Evolutionary conservation across 805 yeast species (phyloP), one percentile per base, ranked within the genome.

Genomic region (Zygotorulaspora sp.): DNA sequence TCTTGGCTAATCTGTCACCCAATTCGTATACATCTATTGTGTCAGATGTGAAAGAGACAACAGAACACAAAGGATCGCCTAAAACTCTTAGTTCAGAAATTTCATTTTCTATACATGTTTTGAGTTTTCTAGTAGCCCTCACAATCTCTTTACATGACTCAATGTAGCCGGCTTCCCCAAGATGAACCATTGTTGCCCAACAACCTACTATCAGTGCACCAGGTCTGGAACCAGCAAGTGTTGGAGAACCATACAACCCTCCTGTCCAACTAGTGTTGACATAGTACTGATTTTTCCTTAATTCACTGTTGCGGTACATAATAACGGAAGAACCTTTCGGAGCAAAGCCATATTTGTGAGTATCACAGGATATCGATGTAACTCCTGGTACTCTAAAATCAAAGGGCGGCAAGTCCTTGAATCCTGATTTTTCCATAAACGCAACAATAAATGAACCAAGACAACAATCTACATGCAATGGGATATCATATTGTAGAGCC

Each of bases 341-440:
- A 6, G 97, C 97, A 70, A 90, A 92, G 1, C 97, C 98, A 57
- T 90, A 90, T 62, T 90, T 90, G 69, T 90, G 98, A n/a, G 98
- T 90, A 60, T 90, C 98, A 65, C 97, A 92, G n/a, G 96, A 85
- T 41, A 90, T 90, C 2, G 97, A 88, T 1, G 97, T 92, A n/a
- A 92, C 97, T 21, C 92, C 92, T 1, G 86, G 82, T 2, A 87
- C 71, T 47, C 90, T 68, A 65, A 90, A 90, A 59, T 92, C 97
- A 63, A 90, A 89, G 9, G 65, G 55, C 23, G 69, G 66, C 6
- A 67, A 35, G 22, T 61, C 65, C 13, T 41, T 21, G 34, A 63
- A 68, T 2, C 83, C 83, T 2, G 87, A 74, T 40, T 75, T 74
- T 42, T 76, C 78, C 66, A 84, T 73, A 54, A 82, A 87, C 2